Conservation (phyloP, 306 rosid species). For the Trifolium pratense region DNA sequence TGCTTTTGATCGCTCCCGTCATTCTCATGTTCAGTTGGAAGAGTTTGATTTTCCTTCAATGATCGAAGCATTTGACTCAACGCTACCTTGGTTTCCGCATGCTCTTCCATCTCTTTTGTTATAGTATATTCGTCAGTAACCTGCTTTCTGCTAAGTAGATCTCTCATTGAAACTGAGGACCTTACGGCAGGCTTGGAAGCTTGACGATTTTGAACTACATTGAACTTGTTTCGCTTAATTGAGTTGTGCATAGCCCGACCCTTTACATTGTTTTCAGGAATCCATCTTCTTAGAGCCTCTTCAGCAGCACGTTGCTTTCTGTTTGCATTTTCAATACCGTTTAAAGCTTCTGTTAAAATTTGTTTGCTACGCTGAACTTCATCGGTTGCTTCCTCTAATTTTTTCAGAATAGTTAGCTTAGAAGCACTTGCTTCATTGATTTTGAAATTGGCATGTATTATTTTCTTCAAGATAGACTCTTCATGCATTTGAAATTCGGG, state of each 20-base stretch:
- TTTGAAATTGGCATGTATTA: slow-evolving; percentile 57
- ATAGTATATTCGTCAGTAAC: slow-evolving; percentile 55
- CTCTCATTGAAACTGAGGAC: slow-evolving; percentile 82
- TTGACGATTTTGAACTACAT: slow-evolving; percentile 45
- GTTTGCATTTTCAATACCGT: slow-evolving; percentile 77
- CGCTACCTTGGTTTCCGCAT: slow-evolving; percentile 69
- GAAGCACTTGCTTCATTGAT: slow-evolving; percentile 63
- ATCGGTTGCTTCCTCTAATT: slow-evolving; percentile 80
- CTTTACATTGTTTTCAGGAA: slow-evolving; percentile 56
- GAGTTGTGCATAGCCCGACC: slow-evolving; percentile 47
- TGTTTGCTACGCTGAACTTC: slow-evolving; percentile 76
- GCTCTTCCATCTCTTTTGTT: slow-evolving; percentile 56
- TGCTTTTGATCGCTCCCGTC: slow-evolving; percentile 62
- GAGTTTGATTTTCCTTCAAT: slow-evolving; percentile 66
- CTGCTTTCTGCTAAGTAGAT: slow-evolving; percentile 83
- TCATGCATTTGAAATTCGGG: slow-evolving; percentile 50
- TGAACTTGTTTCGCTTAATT: slow-evolving; percentile 47
- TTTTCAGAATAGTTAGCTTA: slow-evolving; percentile 56
- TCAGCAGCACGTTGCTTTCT: slow-evolving; percentile 73
- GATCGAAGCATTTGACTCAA: slow-evolving; percentile 93
- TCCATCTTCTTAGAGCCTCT: slow-evolving; percentile 76
- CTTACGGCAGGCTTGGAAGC: slow-evolving; percentile 58
- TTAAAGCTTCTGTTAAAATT: slow-evolving; percentile 75
- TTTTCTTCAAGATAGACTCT: slow-evolving; percentile 57
- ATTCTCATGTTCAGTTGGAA: slow-evolving; percentile 62